phyloP scores from a whole-genome alignment of 306 rosid genomes.

The Arachis stenosperma region DNA sequence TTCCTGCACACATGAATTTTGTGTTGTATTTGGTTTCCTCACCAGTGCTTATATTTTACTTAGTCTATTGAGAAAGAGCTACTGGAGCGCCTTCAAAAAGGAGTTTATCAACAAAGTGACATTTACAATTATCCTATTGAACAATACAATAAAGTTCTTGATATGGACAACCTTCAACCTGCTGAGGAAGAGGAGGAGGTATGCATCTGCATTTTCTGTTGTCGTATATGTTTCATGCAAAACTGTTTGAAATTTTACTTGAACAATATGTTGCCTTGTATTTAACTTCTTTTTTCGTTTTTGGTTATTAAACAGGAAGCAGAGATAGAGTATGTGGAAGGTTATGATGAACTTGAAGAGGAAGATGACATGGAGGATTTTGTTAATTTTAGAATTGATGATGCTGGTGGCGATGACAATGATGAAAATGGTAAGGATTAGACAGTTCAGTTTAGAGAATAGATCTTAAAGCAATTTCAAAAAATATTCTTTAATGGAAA shows the following conservation, averaged over 20 bases:
- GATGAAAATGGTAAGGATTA: slow-evolving; percentile 55
- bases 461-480: slow-evolving; percentile 12
- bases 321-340: slow-evolving; percentile 78
- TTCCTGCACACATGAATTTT: slow-evolving; percentile 17
- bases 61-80: slow-evolving; percentile 81
- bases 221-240: slow-evolving; percentile 1
- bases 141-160: slow-evolving; percentile 56
- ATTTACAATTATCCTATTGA: slow-evolving; percentile 64
- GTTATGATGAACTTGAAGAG: slow-evolving; percentile 71
- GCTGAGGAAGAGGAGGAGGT: slow-evolving; percentile 68
- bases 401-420: slow-evolving; percentile 43
- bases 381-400: slow-evolving; percentile 46
- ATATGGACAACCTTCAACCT: slow-evolving; percentile 47
- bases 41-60: slow-evolving; percentile 36
- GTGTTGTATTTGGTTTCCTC: slow-evolving; percentile 32
- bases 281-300: background rate
- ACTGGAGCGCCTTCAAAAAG: slow-evolving; percentile 68
- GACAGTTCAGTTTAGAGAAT: slow-evolving; percentile 28
- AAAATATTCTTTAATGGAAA: slow-evolving; percentile 14
- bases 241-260: slow-evolving; percentile 18
- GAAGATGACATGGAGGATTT: slow-evolving; percentile 92
- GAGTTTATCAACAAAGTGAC: slow-evolving; percentile 56
- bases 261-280: background rate
- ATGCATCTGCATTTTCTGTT: slow-evolving; percentile 21
- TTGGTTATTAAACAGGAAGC: slow-evolving; percentile 59